Base-by-base conservation (phyloP, 805 yeast genomes). In the Metschnikowia hibisci region DNA sequence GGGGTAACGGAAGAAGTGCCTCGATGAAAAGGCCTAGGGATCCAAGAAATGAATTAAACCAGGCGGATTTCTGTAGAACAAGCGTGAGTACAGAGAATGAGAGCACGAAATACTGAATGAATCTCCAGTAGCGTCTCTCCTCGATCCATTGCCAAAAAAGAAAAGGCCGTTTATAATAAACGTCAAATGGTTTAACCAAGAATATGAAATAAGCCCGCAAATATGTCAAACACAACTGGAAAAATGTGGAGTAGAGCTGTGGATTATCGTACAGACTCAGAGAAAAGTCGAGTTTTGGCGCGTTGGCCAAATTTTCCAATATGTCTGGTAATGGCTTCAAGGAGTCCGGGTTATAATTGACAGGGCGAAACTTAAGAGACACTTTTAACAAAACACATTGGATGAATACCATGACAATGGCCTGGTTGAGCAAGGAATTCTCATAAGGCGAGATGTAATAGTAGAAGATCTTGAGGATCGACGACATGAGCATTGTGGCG, bases 101-200 rank as follows among this genome's bases (percentile, higher is more conserved):
- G 3, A 61, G 56, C 3, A 74, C 50, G 51, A 81, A 82, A 5
- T 64, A 55, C 0, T 62, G 56, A 7, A 88, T 54, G 56, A 85
- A 87, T 51, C 65, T 67, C 89, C 88, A 85, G 61, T 77, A 86
- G 30, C 60, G 64, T 7, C 43, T 54, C 45, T 77, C 77, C 4
- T 76, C 71, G 51, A 74, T 70, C 96, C 96, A 89, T 62, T 87
- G 95, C 96, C 96, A 89, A 56, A 89, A 87, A 30, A 72, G 61
- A 38, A 70, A 73, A 1, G 88, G 82, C 45, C 95, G 67, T 42
- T 70, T 67, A 55, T 78, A 84, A 56, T 76, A 76, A 14, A 85
- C 85, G 61, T 86, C 93, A 60, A 84, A 86, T 43, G 82, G 73
- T 39, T 80, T 72, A 13, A 86, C 55, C 40, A 71, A 55, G 39